phyloP scores from a whole-genome alignment of 805 yeast genomes.

The Cyberlindnera xylosilytica region DNA sequence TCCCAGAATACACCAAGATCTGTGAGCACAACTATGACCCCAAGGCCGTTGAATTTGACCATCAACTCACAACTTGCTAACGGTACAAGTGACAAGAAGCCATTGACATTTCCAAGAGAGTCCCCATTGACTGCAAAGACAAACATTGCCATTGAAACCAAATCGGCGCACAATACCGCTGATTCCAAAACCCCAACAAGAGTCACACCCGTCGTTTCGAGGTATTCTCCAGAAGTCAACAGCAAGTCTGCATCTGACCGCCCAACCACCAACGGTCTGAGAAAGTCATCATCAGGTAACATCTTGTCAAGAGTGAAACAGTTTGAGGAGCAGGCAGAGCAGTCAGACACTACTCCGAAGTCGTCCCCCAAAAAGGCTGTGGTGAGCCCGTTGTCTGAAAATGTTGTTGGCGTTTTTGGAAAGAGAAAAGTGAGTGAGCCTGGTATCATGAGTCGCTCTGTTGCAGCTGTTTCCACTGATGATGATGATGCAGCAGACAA shows the following conservation, averaged over 20 bases:
- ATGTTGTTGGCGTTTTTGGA: conserved; percentile 21
- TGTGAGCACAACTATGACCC: conserved; percentile 14
- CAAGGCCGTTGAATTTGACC: conserved; percentile 21
- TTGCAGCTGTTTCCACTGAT: background rate
- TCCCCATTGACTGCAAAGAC: conserved; percentile 3
- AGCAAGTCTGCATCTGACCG: background rate
- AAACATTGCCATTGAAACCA: background rate
- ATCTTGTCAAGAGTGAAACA: conserved; percentile 32
- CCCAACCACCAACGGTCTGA: conserved; percentile 15
- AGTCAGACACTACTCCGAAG: conserved; percentile 13
- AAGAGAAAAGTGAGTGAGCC: conserved; percentile 18
- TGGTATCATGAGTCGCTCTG: background rate
- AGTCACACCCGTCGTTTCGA: conserved; percentile 2
- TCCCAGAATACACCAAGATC: background rate
- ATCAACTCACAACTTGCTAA: conserved; percentile 20
- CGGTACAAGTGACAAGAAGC: conserved; percentile 5
- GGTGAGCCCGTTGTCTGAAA: conserved; percentile 22
- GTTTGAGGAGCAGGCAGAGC: conserved; percentile 28
- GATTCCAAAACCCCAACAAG: background rate
- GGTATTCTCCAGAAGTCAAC: conserved; percentile 10
- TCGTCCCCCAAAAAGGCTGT: conserved; percentile 15
- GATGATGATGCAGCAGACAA: too few relatives aligned
- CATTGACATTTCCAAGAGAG: background rate
- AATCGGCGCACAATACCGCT: background rate
- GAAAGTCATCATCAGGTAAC: conserved; percentile 28